Percentiles rank a stretch among this genome's conserved stretches.
Evolutionary conservation across 2,329 filamentous ascomycete species (phyloP).

Genomic region (Cytospora piceae): DNA sequence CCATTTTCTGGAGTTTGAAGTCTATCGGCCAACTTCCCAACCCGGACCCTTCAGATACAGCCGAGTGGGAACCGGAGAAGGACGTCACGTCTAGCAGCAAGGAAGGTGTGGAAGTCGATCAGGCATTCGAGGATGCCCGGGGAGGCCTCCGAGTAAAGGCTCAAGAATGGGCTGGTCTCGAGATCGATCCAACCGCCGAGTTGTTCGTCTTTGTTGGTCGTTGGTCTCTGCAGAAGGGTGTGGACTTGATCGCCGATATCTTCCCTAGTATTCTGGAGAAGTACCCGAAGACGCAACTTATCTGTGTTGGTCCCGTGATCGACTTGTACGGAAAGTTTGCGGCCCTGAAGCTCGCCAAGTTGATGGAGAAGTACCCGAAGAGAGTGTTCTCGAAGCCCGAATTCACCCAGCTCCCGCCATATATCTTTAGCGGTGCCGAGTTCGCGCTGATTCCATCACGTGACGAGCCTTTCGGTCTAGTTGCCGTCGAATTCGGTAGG

Average conservation of each 20-base stretch:
- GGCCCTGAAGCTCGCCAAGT: slow-evolving; percentile 62
- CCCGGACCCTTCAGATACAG: slow-evolving; percentile 66
- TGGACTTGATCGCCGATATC: slow-evolving; percentile 69
- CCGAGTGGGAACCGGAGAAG: slow-evolving; percentile 57
- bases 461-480: slow-evolving; percentile 71
- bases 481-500: slow-evolving; percentile 69
- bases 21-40: slow-evolving; percentile 67
- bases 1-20: slow-evolving; percentile 70
- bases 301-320: slow-evolving; percentile 66
- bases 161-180: slow-evolving; percentile 70
- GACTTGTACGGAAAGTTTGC: slow-evolving; percentile 70
- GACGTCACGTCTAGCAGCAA: slow-evolving; percentile 49
- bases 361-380: slow-evolving; percentile 68
- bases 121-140: slow-evolving; percentile 57
- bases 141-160: slow-evolving; percentile 61
- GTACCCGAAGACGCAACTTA: slow-evolving; percentile 61
- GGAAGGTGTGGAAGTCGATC: slow-evolving; percentile 56
- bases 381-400: slow-evolving; percentile 69
- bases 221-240: slow-evolving; percentile 72
- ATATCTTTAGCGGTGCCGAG: slow-evolving; percentile 69
- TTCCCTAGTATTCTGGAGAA: slow-evolving; percentile 64
- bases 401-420: slow-evolving; percentile 68
- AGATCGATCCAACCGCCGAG: slow-evolving; percentile 64
- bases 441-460: slow-evolving; percentile 71
- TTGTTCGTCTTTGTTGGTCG: slow-evolving; percentile 72